Base-by-base conservation (phyloP, 768 basidiomycete genomes). In the Favolaschia claudopus region DNA sequence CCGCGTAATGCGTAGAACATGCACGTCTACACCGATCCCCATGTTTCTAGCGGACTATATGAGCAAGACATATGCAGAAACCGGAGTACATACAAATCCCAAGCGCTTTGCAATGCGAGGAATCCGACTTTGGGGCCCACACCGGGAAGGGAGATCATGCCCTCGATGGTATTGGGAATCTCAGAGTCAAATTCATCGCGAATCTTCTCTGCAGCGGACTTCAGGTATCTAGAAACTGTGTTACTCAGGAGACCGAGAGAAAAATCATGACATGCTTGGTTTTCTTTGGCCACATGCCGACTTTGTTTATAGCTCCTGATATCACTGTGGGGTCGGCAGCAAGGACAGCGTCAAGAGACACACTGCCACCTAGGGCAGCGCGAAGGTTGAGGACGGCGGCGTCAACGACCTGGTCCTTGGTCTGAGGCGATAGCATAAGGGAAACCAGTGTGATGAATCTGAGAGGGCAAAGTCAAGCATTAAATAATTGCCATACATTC, bases 71-170 rank as follows among this genome's bases (percentile, higher is more conserved):
- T 25, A 22, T 22, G 14, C 7, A n/a, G 22, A 46, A 27, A n/a
- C n/a, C n/a, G n/a, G 24, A 19, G 14, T 13, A 69, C 88, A 53
- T 67, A 92, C 91, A 93, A 60, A 62, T 90, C 83, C 93, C 93
- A 96, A 1, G 93, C 94, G 25, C 84, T 84, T 64, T 95, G 94
- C 3, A 96, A 79, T 2, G 87, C 78, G 32, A 97, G 72, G 74
- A 93, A 96, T 1, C 93, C 93, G 95, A 99, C 97, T 73, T 99
- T 99, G 0, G 95, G 96, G 0, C 96, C 96, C 0, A 98, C 95
- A 0, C 96, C 96, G 2, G 88, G 88, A 13, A 99, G 75, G 5
- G 90, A 89, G 64, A 94, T 93, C 9, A 99, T 78, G 36, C 92
- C 93, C 33, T 95, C 95, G 4, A 90, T 86, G 0, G 93, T 95